phyloP scores from a whole-genome alignment of 2,329 filamentous ascomycete genomes.

The Claviceps sp. region DNA sequence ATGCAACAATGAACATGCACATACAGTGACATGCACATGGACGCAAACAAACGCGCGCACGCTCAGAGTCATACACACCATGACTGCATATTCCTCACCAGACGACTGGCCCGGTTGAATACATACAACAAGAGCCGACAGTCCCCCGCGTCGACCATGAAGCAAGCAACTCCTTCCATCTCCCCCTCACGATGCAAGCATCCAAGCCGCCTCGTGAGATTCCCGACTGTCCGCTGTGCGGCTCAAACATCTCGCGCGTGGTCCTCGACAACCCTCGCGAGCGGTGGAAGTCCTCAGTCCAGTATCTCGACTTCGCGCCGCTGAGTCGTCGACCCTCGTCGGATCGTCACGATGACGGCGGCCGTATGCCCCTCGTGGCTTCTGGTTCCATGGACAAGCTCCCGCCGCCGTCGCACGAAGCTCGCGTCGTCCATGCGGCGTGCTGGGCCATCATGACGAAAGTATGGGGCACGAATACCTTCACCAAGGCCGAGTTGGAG shows the following conservation, averaged over 20 bases:
- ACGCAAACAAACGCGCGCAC: too few species aligned
- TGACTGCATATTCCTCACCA: too few species aligned
- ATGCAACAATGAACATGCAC: not conserved
- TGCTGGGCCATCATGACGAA: constrained; percentile 5
- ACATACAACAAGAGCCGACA: too few species aligned
- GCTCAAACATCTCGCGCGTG: constrained; percentile 3
- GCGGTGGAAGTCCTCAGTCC: constrained; percentile 5
- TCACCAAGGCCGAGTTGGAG: constrained; percentile 6
- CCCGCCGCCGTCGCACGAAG: not conserved
- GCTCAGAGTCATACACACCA: too few species aligned
- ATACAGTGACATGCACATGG: too few species aligned
- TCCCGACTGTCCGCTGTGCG: constrained; percentile 4
- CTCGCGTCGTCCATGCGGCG: constrained; percentile 5
- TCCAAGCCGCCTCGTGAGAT: not conserved
- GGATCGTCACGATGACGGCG: not conserved
- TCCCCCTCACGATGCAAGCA: not conserved
- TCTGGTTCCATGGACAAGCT: not conserved
- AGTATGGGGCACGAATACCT: constrained; percentile 2
- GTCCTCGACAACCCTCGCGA: constrained; percentile 1
- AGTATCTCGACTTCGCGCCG: constrained; percentile 2
- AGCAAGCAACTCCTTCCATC: not conserved
- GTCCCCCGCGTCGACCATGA: too few species aligned
- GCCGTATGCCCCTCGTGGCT: constrained; percentile 2
- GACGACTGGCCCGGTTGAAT: too few species aligned
- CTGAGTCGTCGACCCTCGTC: not conserved